Evolutionary conservation across 768 basidiomycete genomes (phyloP).

Genomic region (Leccinum longicurvipes): DNA sequence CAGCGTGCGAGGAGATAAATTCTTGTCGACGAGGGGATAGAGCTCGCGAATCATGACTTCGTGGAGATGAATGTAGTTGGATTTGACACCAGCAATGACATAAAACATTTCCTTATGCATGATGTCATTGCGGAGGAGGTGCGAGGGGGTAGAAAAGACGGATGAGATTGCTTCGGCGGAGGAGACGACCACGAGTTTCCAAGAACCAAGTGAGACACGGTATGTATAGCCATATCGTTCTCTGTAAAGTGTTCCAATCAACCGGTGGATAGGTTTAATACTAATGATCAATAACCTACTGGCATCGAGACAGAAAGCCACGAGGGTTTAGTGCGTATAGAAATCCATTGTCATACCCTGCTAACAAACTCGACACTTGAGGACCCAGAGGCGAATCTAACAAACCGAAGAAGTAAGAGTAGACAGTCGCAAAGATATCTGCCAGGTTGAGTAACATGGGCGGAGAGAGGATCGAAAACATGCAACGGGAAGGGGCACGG

Average conservation of each 20-base stretch:
- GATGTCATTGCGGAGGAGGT: slow-evolving; percentile 10
- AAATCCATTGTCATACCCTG: slow-evolving; percentile 17
- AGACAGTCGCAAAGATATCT: background rate
- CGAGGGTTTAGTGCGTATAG: slow-evolving; percentile 13
- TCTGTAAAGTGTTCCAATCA: slow-evolving; percentile 10
- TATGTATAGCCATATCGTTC: slow-evolving; percentile 14
- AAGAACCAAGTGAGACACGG: slow-evolving; percentile 16
- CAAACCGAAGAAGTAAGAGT: background rate
- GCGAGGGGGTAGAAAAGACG: slow-evolving; percentile 1
- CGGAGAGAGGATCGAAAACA: background rate
- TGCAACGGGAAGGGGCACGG: background rate
- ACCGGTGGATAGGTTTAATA: background rate
- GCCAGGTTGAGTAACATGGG: background rate
- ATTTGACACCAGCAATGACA: slow-evolving; percentile 10
- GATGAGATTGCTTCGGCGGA: slow-evolving; percentile 13
- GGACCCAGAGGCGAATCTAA: background rate
- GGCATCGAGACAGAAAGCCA: slow-evolving; percentile 8
- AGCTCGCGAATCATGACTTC: slow-evolving; percentile 18
- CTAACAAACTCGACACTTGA: slow-evolving; percentile 10
- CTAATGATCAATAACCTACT: slow-evolving; percentile 11
- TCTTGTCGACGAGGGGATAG: slow-evolving; percentile 21
- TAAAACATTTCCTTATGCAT: slow-evolving; percentile 11
- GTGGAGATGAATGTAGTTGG: slow-evolving; percentile 8
- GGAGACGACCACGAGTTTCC: slow-evolving; percentile 15
- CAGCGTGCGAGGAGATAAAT: slow-evolving; percentile 12